Evolutionary conservation across 345 rosid species (phyloP), one percentile per base, ranked within the genome.

Genomic region (Populus pruinosa): DNA sequence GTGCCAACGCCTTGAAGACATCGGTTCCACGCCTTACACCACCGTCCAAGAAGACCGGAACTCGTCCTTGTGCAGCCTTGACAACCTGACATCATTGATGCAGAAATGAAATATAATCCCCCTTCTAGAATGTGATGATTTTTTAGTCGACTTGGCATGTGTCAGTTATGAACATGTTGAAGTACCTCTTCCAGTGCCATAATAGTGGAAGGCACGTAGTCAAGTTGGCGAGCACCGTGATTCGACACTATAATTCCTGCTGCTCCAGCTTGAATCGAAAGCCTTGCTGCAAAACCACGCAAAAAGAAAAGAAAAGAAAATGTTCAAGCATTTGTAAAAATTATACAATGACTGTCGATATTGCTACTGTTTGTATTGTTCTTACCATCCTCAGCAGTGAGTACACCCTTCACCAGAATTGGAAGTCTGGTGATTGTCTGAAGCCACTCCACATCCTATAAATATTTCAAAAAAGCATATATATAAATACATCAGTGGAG

Each of bases 11-110:
- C 89, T 96, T 96, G 83, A 96, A 96, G 73, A 96, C 98, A 85
- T 96, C 98, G 0, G 99, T 96, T 83, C 99, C 99, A 73, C 97
- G 98, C 21, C 98, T 91, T 73, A 96, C 92, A 31, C 99, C 99
- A 29, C 99, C 98, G 64, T 96, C 98, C 3, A 96, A 91, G 74
- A 96, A 92, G 36, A 96, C 99, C 14, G 97, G 99, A 77, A 96
- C 79, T 73, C 87, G 86, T 74, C 97, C 97, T 78, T 89, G 89
- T 53, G 88, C 91, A 75, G 97, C 98, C 83, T 93, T 91, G 44
- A 92, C 98, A 41, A 93, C 94, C 99, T 95, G 44, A 6, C 10
- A 69, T 36, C 13, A 69, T 68, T 49, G 2, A 38, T 20, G n/a
- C 21, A 69, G 27, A 25, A 33, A n/a, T 2, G 23, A 39, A 69